Percentiles rank a stretch among this genome's conserved stretches.
Conservation (phyloP, 345 rosid species). For the Leavenworthia alabamica region DNA sequence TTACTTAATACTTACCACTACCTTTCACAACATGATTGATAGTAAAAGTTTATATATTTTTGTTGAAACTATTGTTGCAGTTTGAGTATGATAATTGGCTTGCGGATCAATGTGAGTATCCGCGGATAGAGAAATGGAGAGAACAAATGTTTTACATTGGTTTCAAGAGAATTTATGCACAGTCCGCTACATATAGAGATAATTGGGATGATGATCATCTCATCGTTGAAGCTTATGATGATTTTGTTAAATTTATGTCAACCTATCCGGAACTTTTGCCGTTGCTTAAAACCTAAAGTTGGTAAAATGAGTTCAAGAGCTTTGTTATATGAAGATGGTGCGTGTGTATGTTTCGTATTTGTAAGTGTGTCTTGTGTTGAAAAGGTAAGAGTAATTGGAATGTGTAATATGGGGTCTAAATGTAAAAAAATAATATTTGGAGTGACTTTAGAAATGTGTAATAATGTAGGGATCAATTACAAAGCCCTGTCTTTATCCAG, state of each 20-base stretch:
- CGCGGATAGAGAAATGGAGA: constrained; percentile 54
- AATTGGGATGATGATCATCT: constrained; percentile 57
- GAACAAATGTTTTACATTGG: constrained; percentile 34
- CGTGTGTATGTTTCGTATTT: constrained; percentile 1
- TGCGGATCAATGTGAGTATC: constrained; percentile 35
- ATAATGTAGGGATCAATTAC: background rate
- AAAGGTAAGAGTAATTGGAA: too few relatives aligned
- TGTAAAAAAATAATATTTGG: background rate
- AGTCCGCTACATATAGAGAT: constrained; percentile 50
- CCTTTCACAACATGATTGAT: too few relatives aligned
- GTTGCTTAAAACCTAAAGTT: constrained; percentile 24
- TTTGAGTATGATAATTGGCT: constrained; percentile 60
- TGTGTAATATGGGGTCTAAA: too few relatives aligned
- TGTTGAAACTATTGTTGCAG: constrained; percentile 24
- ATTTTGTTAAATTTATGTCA: constrained; percentile 36
- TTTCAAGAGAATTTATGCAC: constrained; percentile 11
- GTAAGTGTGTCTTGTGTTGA: constrained; percentile 16
- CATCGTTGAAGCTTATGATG: constrained; percentile 43
- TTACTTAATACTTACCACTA: too few relatives aligned
- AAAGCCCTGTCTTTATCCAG: background rate
- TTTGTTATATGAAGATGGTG: background rate
- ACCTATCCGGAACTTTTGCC: constrained; percentile 27
- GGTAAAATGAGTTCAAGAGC: too few relatives aligned
- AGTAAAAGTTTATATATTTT: background rate
- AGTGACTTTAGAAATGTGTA: background rate